Conservation (phyloP, 1,284 basidiomycete genomes). For the Retiboletus flavoniger region DNA sequence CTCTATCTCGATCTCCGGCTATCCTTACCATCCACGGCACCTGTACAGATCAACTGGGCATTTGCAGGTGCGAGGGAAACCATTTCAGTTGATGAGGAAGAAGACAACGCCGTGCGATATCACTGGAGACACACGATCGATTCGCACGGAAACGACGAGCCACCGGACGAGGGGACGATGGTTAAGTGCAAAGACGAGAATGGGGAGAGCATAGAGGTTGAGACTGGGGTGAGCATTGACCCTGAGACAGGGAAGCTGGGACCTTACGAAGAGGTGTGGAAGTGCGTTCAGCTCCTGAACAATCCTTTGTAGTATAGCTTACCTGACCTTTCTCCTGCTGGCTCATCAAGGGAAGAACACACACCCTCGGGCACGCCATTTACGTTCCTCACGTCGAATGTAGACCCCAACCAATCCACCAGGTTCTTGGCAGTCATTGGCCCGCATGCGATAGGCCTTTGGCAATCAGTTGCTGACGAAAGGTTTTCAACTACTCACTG, state of each 20-base stretch:
- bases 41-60: slow-evolving; percentile 9
- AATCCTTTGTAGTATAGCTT: neutral
- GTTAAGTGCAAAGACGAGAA: neutral
- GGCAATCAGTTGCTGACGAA: neutral
- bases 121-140: slow-evolving; percentile 17
- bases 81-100: neutral
- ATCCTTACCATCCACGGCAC: neutral
- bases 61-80: slow-evolving; percentile 19
- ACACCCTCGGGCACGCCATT: slow-evolving; percentile 10
- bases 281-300: slow-evolving; percentile 8
- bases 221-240: slow-evolving; percentile 13
- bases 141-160: slow-evolving; percentile 10
- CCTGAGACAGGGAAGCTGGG: slow-evolving; percentile 15
- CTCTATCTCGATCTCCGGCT: slow-evolving; percentile 22
- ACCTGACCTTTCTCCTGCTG: neutral
- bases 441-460: slow-evolving; percentile 19
- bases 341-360: slow-evolving; percentile 7
- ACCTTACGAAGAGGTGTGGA: slow-evolving; percentile 23
- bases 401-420: slow-evolving; percentile 8
- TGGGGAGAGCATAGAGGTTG: slow-evolving; percentile 11
- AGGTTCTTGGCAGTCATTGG: slow-evolving; percentile 20
- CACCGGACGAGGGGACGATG: slow-evolving; percentile 16
- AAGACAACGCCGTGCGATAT: slow-evolving; percentile 7
- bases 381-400: slow-evolving; percentile 18
- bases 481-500: neutral